A percentile compares a stretch with the other conserved stretches of the same genome.
These are phyloP conservation scores for Colletotrichum sp. DNA, from an alignment of 2,329 filamentous ascomycete species.

Conservation along the genomic window DNA sequence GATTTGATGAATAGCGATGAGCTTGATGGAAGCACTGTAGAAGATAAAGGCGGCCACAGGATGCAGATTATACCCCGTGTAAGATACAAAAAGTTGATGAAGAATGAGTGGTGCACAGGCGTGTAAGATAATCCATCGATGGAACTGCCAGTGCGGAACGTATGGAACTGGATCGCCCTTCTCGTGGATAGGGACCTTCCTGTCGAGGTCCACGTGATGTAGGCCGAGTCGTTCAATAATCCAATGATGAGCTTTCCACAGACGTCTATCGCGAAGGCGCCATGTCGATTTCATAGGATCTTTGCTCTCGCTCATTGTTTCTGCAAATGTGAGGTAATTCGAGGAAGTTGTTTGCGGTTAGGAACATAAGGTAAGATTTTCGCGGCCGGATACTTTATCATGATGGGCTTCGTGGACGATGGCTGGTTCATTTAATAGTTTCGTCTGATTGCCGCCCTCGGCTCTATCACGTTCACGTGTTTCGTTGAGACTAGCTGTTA, in stretches of 20 bases:
- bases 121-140: slow-evolving; percentile 44
- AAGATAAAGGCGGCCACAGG: slow-evolving; percentile 35
- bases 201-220: slow-evolving; percentile 31
- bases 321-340: neutral
- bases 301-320: slow-evolving; percentile 17
- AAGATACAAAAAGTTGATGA: slow-evolving; percentile 39
- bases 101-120: slow-evolving; percentile 39
- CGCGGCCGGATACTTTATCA: accelerated
- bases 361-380: neutral
- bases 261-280: slow-evolving; percentile 28
- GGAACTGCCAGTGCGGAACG: slow-evolving; percentile 36
- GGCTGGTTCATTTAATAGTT: neutral
- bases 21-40: slow-evolving; percentile 43
- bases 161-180: slow-evolving; percentile 48
- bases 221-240: slow-evolving; percentile 34
- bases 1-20: slow-evolving; percentile 43
- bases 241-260: slow-evolving; percentile 37
- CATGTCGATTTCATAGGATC: slow-evolving; percentile 48
- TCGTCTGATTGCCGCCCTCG: slow-evolving; percentile 2
- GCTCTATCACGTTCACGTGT: slow-evolving; percentile 13
- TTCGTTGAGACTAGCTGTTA: neutral
- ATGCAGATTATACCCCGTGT: slow-evolving; percentile 33
- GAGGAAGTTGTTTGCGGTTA: neutral
- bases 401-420: neutral
- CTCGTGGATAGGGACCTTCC: slow-evolving; percentile 39